Evolutionary conservation across 2,329 filamentous ascomycete genomes (phyloP), one percentile per base, ranked within the genome.

Genomic region (Plectosphaerella sp.): DNA sequence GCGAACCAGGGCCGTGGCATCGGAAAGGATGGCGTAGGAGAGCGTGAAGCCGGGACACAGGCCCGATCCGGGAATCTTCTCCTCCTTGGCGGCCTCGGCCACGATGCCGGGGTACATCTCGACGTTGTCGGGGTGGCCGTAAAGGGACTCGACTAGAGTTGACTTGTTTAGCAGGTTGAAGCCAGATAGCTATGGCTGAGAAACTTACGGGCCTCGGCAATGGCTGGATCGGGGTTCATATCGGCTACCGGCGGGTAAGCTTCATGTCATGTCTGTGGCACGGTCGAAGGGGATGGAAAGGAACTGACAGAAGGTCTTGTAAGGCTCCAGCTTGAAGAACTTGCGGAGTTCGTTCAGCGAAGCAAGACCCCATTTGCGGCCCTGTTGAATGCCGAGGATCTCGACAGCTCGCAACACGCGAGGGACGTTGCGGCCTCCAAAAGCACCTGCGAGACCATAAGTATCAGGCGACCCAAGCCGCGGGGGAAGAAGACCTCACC

Each of bases 41-140:
- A 80, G 73, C 0, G 80, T 80, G 60, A 77, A 83, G 0, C 74
- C 76, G 1, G 73, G 75, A 49, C 73, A 75, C 18, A 81, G 71
- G 16, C 79, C 79, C 49, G 72, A 75, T 2, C 80, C 80, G 1
- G 81, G 73, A 43, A 71, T 65, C 52, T 76, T 74, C 1, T 71
- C 68, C 1, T 73, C 70, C 61, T 84, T 83, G 28, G 72, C 69
- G 49, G 82, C 75, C 61, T 86, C 82, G n/a, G 79, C 71, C 55
- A 88, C 78, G 2, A 89, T 67, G 10, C 86, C 86, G 1, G 86
- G 85, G 60, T 89, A 89, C 6, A 89, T 72, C 61, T 89, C 86
- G 12, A 89, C 82, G 62, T 79, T 80, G 57, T 87, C 84, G 0
- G 83, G 83, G 47, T 84, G 74, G 20, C 78, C 75, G 64, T 87